Evolutionary conservation across 192 early-diverging fungal genomes (phyloP).

Genomic region (Podila clonocystis): DNA sequence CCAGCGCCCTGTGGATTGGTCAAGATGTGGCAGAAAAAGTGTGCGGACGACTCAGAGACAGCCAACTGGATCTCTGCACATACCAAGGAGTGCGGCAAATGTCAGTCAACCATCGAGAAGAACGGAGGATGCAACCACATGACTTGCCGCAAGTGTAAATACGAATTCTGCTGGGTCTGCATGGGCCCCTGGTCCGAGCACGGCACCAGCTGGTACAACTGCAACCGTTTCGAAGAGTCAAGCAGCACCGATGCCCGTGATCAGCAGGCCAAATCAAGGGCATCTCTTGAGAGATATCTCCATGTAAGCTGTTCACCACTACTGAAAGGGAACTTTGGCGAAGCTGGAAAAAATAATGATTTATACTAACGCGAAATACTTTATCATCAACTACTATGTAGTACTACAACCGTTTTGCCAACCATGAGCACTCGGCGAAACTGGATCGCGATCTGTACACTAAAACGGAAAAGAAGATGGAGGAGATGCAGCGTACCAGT

Average conservation of each 20-base stretch:
- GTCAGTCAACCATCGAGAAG: conserved; percentile 97
- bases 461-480: conserved; percentile 95
- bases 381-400: conserved; percentile 36
- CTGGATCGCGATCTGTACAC: conserved; percentile 82
- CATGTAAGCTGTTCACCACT: conserved; percentile 70
- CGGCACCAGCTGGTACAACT: conserved; percentile 96
- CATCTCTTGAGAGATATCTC: conserved; percentile 91
- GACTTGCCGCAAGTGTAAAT: conserved; percentile 97
- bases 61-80: conserved; percentile 97
- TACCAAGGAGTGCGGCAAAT: conserved; percentile 97
- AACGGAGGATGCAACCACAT: conserved; percentile 99
- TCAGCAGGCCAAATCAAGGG: conserved; percentile 86
- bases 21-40: conserved; percentile 92
- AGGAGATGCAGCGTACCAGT: conserved; percentile 90
- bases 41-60: conserved; percentile 97
- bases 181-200: conserved; percentile 98
- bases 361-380: not conserved
- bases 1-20: conserved; percentile 90
- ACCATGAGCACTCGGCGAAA: conserved; percentile 96
- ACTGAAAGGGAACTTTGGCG: not conserved
- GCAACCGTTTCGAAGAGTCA: conserved; percentile 96
- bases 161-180: conserved; percentile 99
- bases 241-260: conserved; percentile 88
- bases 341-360: conserved; percentile 12
- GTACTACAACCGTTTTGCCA: conserved; percentile 98